Conservation (phyloP, 2,329 filamentous ascomycete genomes). For the Colletotrichum sojae region DNA sequence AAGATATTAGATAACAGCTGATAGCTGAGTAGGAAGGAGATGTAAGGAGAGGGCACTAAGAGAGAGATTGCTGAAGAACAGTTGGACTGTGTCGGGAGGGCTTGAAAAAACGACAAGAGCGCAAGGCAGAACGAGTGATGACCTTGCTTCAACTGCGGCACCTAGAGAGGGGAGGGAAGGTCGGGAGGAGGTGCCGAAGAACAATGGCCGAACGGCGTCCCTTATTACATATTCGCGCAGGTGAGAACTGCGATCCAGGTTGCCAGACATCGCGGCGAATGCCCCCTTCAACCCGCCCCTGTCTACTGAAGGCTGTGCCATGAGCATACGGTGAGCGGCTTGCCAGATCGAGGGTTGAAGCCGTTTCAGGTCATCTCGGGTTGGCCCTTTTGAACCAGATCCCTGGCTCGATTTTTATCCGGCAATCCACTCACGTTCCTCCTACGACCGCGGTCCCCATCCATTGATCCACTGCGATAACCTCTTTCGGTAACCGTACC, state of each 20-base stretch:
- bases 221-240: slow-evolving; percentile 1
- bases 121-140: slow-evolving; percentile 36
- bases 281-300: slow-evolving; percentile 10
- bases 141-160: slow-evolving; percentile 32
- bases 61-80: slow-evolving; percentile 12
- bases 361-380: slow-evolving; percentile 14
- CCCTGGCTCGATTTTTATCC: slow-evolving; percentile 10
- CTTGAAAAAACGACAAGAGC: slow-evolving; percentile 27
- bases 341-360: slow-evolving; percentile 29
- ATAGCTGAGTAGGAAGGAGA: background rate
- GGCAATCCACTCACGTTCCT: slow-evolving; percentile 22
- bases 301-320: slow-evolving; percentile 9
- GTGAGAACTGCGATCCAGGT: background rate
- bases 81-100: background rate
- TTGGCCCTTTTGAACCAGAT: slow-evolving; percentile 24
- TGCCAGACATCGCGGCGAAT: background rate
- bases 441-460: background rate
- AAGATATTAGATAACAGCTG: background rate
- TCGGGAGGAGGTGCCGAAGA: background rate
- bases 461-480: too few relatives aligned
- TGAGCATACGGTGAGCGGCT: slow-evolving; percentile 11
- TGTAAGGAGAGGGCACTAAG: background rate
- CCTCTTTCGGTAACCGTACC: background rate
- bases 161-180: slow-evolving; percentile 1
- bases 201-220: background rate